Evolutionary conservation across 2,329 filamentous ascomycete genomes (phyloP).

Genomic region (Emergomyces africanus): DNA sequence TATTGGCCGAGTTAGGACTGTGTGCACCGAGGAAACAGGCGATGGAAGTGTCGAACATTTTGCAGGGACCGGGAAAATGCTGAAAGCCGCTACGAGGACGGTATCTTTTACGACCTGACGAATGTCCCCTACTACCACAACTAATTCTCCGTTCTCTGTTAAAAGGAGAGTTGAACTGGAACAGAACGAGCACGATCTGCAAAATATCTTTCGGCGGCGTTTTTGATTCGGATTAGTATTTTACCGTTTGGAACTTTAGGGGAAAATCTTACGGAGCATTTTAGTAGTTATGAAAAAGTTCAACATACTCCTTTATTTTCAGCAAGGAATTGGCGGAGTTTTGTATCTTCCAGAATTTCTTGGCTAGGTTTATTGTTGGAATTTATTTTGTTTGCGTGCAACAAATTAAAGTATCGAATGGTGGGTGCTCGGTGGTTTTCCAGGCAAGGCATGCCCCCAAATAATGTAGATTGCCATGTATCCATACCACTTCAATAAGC

Average conservation of each 20-base stretch:
- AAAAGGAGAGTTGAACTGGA: not conserved
- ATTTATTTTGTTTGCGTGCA: not conserved
- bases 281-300: not conserved
- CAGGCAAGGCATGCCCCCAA: not conserved
- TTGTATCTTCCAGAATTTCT: not conserved
- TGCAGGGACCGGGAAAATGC: no score
- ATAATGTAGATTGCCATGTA: not conserved
- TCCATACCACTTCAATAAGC: not conserved
- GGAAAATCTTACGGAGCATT: not conserved
- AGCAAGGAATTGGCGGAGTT: not conserved
- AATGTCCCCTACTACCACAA: not conserved
- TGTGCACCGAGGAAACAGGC: not conserved
- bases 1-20: conserved; percentile 11
- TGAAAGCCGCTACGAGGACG: not conserved
- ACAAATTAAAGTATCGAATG: not conserved
- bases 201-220: not conserved
- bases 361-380: not conserved
- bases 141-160: not conserved
- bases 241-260: not conserved
- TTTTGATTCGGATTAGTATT: not conserved
- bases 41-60: not conserved
- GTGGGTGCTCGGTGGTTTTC: not conserved
- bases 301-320: not conserved
- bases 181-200: not conserved
- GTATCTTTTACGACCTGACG: not conserved